These are phyloP conservation scores for Corymbia calophylla DNA, from an alignment of 441 rosid species.

Conservation along the genomic window DNA sequence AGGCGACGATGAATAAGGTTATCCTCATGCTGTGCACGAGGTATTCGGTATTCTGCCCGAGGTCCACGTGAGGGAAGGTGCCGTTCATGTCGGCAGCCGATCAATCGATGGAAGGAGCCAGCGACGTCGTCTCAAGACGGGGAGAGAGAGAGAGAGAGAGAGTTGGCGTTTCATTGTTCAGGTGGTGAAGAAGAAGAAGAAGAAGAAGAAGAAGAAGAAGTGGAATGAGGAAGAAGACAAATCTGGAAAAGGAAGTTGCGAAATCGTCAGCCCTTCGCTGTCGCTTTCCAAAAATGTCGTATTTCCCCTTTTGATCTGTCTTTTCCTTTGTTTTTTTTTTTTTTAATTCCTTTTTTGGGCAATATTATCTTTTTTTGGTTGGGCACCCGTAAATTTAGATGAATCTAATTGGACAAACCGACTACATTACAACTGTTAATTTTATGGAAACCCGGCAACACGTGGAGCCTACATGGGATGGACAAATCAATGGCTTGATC, in stretches of 20 bases:
- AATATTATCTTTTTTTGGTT: not conserved
- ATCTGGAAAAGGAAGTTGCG: not conserved
- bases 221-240: not conserved
- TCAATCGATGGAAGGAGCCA: not conserved
- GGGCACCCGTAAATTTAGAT: not conserved
- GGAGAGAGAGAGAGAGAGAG: not conserved
- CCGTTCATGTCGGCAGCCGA: not conserved
- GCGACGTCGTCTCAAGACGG: not conserved
- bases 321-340: not conserved
- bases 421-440: not conserved
- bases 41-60: too few relatives aligned
- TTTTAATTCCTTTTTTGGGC: not conserved
- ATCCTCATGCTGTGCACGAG: not conserved
- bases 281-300: not conserved
- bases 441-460: too few relatives aligned
- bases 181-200: not conserved
- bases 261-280: not conserved
- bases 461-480: not conserved
- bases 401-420: not conserved
- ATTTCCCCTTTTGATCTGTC: not conserved
- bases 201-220: not conserved
- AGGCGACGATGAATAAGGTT: not conserved
- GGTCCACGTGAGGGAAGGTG: not conserved
- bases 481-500: not conserved
- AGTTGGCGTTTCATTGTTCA: not conserved